These are phyloP conservation scores for Hypoxylon sp. DNA, from an alignment of 2,329 filamentous ascomycete species.

Conservation along the genomic window DNA sequence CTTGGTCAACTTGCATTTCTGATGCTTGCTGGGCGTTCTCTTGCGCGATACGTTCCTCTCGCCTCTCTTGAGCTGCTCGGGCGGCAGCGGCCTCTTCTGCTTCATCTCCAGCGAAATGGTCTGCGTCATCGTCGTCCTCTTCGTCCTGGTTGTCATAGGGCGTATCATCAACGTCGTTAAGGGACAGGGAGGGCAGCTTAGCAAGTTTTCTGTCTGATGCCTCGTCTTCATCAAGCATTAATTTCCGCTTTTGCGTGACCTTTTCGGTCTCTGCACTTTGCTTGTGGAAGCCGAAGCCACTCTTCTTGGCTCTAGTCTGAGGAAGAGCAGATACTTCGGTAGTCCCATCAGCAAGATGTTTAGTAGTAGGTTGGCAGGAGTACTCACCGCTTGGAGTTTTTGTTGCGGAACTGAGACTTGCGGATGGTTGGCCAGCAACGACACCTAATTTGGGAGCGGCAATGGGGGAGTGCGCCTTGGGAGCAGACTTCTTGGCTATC, in stretches of 20 bases:
- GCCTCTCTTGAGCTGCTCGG: conserved; percentile 86
- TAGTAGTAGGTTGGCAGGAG: conserved; percentile 6
- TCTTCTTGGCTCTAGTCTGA: conserved; percentile 80
- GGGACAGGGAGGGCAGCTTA: conserved; percentile 84
- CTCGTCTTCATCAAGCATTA: conserved; percentile 91
- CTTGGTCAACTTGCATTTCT: conserved; percentile 59
- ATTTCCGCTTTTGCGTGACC: conserved; percentile 76
- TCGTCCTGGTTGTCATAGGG: conserved; percentile 73
- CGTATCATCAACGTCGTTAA: conserved; percentile 73
- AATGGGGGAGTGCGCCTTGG: conserved; percentile 68
- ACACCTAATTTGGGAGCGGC: conserved; percentile 67
- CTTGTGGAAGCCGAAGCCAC: conserved; percentile 87
- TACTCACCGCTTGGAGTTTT: conserved; percentile 57
- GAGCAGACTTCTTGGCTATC: conserved; percentile 82
- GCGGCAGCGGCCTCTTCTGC: conserved; percentile 90
- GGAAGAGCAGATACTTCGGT: conserved; percentile 68
- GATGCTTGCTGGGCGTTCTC: conserved; percentile 65
- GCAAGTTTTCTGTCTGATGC: conserved; percentile 88
- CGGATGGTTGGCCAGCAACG: conserved; percentile 59
- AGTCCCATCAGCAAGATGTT: conserved; percentile 46
- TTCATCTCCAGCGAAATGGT: conserved; percentile 84
- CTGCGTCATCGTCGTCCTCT: conserved; percentile 78
- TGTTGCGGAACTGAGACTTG: conserved; percentile 54
- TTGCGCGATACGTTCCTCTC: conserved; percentile 76
- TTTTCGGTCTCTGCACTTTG: conserved; percentile 76